phyloP scores from a whole-genome alignment of 176 grass and related monocot genomes.

The Areca catechu region DNA sequence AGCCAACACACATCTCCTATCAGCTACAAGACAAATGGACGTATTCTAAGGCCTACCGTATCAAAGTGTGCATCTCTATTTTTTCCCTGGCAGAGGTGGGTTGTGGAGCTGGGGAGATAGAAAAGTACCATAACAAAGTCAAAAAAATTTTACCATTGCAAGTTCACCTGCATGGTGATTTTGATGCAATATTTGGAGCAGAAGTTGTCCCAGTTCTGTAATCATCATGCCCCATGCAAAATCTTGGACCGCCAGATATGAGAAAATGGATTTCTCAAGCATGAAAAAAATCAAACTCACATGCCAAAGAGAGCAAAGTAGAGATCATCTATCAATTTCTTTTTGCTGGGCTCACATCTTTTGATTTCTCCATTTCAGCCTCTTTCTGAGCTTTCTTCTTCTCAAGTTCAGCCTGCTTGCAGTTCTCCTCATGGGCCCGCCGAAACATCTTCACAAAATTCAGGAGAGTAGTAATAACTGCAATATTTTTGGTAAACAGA shows the following conservation, averaged over 20 bases:
- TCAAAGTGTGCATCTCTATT: no score
- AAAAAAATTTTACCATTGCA: no score
- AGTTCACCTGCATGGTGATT: neutral
- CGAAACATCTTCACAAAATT: conserved; percentile 72
- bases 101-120: no score
- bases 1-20: neutral
- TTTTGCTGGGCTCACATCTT: conserved; percentile 43
- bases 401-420: conserved; percentile 58
- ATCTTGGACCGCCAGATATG: conserved; percentile 8
- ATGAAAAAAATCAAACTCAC: conserved; percentile 1
- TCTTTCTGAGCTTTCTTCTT: conserved; percentile 88
- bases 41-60: no score
- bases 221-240: conserved; percentile 17
- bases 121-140: no score
- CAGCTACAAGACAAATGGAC: no score
- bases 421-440: conserved; percentile 76
- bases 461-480: conserved; percentile 74
- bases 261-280: conserved; percentile 8
- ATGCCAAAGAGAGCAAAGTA: neutral
- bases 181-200: neutral
- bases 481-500: conserved; percentile 9
- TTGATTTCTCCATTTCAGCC: conserved; percentile 42
- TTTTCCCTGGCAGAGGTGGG: no score
- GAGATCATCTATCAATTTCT: conserved; percentile 21
- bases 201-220: conserved; percentile 22